Evolutionary conservation across 257 asterid species (phyloP).

Genomic region (Solanum piurae): DNA sequence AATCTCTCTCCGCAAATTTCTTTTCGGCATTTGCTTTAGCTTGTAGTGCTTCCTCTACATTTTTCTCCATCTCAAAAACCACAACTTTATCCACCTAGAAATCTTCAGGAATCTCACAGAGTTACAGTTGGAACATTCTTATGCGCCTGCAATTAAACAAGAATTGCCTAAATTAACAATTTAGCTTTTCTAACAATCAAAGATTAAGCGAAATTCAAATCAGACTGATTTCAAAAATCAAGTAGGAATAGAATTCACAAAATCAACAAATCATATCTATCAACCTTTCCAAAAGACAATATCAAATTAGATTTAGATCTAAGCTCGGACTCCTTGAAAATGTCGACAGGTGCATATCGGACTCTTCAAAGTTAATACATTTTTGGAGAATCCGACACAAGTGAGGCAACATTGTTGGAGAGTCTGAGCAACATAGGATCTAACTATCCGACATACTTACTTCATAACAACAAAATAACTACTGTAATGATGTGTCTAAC

Average conservation of each 20-base stretch:
- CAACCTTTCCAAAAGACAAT: neutral
- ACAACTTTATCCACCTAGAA: neutral
- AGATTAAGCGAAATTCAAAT: neutral
- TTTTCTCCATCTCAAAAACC: constrained; percentile 43
- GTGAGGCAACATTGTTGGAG: neutral
- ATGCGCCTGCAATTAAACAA: neutral
- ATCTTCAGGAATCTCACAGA: neutral
- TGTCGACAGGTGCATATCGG: neutral
- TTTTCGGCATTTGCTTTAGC: constrained; percentile 56
- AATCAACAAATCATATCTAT: neutral
- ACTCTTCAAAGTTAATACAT: neutral
- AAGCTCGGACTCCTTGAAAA: neutral
- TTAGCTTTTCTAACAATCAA: neutral
- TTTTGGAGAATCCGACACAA: neutral
- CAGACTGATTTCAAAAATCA: neutral
- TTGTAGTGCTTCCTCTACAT: constrained; percentile 63
- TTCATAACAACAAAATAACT: neutral
- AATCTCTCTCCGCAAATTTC: constrained; percentile 51
- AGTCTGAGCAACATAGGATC: neutral
- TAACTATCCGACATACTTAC: neutral
- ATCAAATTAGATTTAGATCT: neutral
- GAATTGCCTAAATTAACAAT: neutral
- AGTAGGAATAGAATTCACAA: neutral
- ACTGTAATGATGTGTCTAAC: neutral
- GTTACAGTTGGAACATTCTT: neutral